These are phyloP conservation scores for Kalmusia sp. DNA, from an alignment of 2,329 filamentous ascomycete species.

Conservation along the genomic window DNA sequence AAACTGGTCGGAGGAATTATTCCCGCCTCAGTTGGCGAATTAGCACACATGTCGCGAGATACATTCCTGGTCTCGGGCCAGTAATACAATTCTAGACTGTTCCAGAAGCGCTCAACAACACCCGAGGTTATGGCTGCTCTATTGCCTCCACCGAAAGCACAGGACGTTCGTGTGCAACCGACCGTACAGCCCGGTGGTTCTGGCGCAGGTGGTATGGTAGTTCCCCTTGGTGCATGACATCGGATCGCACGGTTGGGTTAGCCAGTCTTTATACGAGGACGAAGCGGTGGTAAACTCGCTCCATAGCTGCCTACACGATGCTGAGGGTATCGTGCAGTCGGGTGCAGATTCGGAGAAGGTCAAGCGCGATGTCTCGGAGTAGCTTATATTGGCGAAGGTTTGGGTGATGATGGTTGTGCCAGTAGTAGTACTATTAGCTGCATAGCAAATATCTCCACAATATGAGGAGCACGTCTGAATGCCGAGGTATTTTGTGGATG, in stretches of 20 bases:
- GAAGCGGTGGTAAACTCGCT: not conserved
- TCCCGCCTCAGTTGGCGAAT: not conserved
- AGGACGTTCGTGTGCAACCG: slow-evolving; percentile 1
- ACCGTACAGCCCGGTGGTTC: slow-evolving; percentile 1
- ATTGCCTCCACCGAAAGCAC: slow-evolving; percentile 3
- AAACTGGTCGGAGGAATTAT: not conserved
- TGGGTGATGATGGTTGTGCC: not conserved
- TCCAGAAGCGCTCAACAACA: not conserved
- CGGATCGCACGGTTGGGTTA: too few species aligned
- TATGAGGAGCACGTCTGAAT: slow-evolving; percentile 4
- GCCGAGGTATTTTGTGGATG: not conserved
- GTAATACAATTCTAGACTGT: slow-evolving; percentile 2
- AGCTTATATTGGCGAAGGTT: not conserved
- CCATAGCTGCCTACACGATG: not conserved
- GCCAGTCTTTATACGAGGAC: not conserved
- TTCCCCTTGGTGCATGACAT: not conserved
- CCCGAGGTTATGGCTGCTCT: not conserved
- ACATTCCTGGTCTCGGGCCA: slow-evolving; percentile 3
- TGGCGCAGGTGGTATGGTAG: not conserved
- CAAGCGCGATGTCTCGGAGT: not conserved
- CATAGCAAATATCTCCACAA: slow-evolving; percentile 7
- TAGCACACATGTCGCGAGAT: slow-evolving; percentile 6
- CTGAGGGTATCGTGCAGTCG: slow-evolving; percentile 5
- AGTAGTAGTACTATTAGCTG: not conserved
- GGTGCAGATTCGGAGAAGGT: slow-evolving; percentile 1